Evolutionary conservation across 331 rosid genomes (phyloP), one percentile per base, ranked within the genome.

Genomic region (Pyracantha coccinea): DNA sequence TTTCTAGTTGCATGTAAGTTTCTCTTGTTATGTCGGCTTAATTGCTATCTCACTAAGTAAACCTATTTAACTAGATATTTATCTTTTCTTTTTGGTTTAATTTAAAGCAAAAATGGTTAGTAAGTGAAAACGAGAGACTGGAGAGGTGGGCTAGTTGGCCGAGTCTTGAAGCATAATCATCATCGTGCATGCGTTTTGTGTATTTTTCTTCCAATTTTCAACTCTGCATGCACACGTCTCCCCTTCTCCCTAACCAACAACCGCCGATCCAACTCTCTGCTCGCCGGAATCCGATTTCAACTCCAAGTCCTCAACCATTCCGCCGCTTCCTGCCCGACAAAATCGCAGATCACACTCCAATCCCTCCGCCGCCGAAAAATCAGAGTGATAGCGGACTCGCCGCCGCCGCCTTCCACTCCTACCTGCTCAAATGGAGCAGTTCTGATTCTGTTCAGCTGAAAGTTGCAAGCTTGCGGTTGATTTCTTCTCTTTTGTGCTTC

Each of bases 101-200:
- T 52, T 52, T 52, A 19, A 52, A 7, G 21, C 10, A 52, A 52
- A 52, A 52, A 52, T 52, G 10, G 21, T 17, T 17, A 17, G 57
- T 52, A 17, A 88, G 92, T 78, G 80, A 66, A 66, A 70, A 44
- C 66, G 6, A 52, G 9, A 50, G 47, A 38, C 0, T 11, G 3
- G 47, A 10, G 57, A 33, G 25, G 77, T 64, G 79, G 85, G 78
- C 66, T 90, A 90, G 96, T 83, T 93, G 87, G 97, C 92, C 69
- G 89, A 89, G 98, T 85, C 98, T 93, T 93, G 91, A 91, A 93
- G 98, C 88, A 87, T 91, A 82, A 93, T 93, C 97, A 93, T 59
- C 77, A 61, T 92, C 98, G 98, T 93, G 98, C 98, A 93, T 93
- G 98, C 98, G 88, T 88, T 93, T 88, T 81, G 85, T 85, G 82